Evolutionary conservation across 352 stramenopile species (phyloP).

Genomic region (Pythium brachiatum): DNA sequence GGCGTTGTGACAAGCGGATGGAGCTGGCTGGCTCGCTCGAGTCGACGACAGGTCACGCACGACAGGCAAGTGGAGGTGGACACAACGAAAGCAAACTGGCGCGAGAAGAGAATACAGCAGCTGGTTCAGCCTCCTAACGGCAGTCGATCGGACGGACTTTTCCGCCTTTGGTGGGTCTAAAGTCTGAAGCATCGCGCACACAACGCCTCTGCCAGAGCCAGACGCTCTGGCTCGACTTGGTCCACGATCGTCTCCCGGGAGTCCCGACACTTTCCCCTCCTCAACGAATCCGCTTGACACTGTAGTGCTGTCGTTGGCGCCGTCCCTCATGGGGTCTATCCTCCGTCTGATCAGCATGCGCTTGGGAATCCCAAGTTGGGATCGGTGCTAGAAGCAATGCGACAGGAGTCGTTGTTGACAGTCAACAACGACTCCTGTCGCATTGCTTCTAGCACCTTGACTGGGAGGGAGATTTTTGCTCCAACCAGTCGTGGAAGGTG

Average conservation of each 20-base stretch:
- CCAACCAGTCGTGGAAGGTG: not conserved
- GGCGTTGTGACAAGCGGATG: constrained; percentile 12
- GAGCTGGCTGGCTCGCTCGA: constrained; percentile 13
- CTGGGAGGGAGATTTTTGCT: no score
- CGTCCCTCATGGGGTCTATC: not conserved
- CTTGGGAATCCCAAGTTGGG: no score
- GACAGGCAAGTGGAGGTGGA: constrained; percentile 13
- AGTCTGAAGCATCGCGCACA: not conserved
- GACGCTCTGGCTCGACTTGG: not conserved
- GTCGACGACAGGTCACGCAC: constrained; percentile 22
- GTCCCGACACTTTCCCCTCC: not conserved
- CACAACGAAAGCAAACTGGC: constrained; percentile 3
- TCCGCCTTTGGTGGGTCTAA: not conserved
- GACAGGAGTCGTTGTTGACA: not conserved
- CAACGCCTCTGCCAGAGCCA: not conserved
- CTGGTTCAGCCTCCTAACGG: constrained; percentile 22
- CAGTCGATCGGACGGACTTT: constrained; percentile 13
- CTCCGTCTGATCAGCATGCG: no score
- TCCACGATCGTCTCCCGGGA: not conserved
- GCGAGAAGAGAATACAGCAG: constrained; percentile 11
- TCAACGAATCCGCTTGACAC: not conserved
- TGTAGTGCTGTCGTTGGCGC: not conserved
- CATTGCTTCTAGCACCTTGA: no score
- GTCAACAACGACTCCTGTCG: no score
- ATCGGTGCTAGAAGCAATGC: not conserved